Evolutionary conservation across 106 monocot genomes (phyloP), one percentile per base, ranked within the genome.

Genomic region (Ottelia alismoides): DNA sequence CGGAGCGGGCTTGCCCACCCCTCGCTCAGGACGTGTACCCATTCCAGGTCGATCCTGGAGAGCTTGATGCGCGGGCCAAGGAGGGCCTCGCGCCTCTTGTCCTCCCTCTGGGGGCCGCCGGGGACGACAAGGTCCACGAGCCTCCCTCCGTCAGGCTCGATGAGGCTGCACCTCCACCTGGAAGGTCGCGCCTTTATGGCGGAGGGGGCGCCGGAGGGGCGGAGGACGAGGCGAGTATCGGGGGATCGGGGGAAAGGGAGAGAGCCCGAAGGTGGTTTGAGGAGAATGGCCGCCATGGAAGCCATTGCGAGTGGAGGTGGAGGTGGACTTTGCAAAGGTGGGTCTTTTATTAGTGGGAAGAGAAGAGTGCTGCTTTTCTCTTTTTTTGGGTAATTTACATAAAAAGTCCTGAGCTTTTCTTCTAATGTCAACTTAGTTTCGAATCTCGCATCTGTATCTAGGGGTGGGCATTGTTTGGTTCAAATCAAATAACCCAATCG

Each of bases 11-110:
- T 96, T 11, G 96, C 96, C 96, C 96, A 96, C 31, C 96, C 96
- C 61, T 96, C 96, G 68, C 96, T 88, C 47, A 96, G 74, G 53
- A 96, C 96, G 20, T 96, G 96, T n/a, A 85, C 81, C 96, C 96
- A 96, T 72, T 89, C 81, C 20, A 76, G 45, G 51, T 96, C 88
- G 32, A 85, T 62, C 60, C 74, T 53, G 45, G 69, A 70, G 9
- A 96, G 76, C 63, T 52, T 56, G 49, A 96, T 51, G 40, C 66
- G 31, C 2, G 81, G 81, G 6, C 1, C 10, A 10, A 56, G 16
- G 56, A 53, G 26, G 30, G 79, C 88, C 72, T 84, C 96, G 54
- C 67, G 27, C 56, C 68, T 49, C 61, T 49, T 51, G 24, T 24
- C 44, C n/a, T 81, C 81, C 32, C 88, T 27, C 25, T 40, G 61